Percentiles rank a stretch among this genome's conserved stretches.
phyloP scores from a whole-genome alignment of 1,284 basidiomycete species.

The Tilletia indica region DNA sequence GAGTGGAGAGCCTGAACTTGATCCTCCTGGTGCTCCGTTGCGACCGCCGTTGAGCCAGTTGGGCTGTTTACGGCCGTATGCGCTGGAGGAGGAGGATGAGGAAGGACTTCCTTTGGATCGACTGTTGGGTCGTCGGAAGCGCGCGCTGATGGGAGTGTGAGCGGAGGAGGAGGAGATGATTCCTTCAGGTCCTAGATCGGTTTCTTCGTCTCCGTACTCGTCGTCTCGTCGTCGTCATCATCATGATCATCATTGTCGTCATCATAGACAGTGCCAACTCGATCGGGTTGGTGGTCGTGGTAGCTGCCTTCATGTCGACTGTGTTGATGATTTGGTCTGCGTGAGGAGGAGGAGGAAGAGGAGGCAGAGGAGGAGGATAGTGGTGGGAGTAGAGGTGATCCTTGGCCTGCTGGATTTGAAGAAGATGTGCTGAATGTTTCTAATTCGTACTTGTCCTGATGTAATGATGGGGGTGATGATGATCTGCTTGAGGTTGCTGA shows the following conservation, averaged over 20 bases:
- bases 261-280: neutral
- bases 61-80: neutral
- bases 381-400: neutral
- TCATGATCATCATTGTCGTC: neutral
- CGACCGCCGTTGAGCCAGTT: neutral
- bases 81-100: neutral
- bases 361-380: no score
- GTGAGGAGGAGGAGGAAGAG: no score
- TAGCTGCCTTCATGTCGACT: neutral
- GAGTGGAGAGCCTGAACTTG: neutral
- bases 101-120: neutral
- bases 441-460: neutral
- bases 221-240: neutral
- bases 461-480: no score
- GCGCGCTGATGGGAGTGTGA: neutral
- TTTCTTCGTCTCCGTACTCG: neutral
- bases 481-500: no score
- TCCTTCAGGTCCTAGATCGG: neutral
- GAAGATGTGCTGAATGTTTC: neutral
- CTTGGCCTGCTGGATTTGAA: neutral
- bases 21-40: no score
- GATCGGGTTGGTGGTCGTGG: constrained; percentile 5
- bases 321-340: neutral
- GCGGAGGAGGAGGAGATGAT: constrained; percentile 3
- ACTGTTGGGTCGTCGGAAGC: neutral